These are phyloP conservation scores for Termitomyces sp. DNA, from an alignment of 768 basidiomycete species.

Conservation along the genomic window DNA sequence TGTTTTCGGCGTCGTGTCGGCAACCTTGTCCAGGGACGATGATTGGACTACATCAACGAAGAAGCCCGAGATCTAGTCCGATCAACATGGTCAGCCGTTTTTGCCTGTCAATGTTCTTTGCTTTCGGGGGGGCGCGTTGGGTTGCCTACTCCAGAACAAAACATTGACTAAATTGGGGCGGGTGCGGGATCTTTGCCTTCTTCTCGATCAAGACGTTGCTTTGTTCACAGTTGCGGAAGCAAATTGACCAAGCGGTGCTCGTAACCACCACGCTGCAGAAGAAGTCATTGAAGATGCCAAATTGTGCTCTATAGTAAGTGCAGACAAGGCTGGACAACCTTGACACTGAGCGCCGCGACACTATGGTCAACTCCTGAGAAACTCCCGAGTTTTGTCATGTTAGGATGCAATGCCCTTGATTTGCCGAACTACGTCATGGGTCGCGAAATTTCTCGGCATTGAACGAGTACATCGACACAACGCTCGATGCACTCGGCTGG, in stretches of 20 bases:
- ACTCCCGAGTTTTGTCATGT: constrained; percentile 6
- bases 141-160: background rate
- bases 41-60: background rate
- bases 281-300: background rate
- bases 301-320: background rate
- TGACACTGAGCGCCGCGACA: too few relatives aligned
- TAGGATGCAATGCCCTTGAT: background rate
- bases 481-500: constrained; percentile 3
- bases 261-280: background rate
- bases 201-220: constrained; percentile 11
- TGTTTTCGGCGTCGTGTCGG: background rate
- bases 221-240: constrained; percentile 4
- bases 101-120: constrained; percentile 5
- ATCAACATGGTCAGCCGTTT: background rate
- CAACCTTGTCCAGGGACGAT: background rate
- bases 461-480: background rate
- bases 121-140: background rate
- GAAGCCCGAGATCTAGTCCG: background rate
- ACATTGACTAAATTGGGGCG: background rate
- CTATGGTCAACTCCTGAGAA: too few relatives aligned
- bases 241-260: background rate
- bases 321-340: background rate
- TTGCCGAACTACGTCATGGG: constrained; percentile 10
- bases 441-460: background rate
- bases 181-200: background rate